Evolutionary conservation across 495 filamentous ascomycete genomes (phyloP).

Genomic region (Podospora tetraspora): DNA sequence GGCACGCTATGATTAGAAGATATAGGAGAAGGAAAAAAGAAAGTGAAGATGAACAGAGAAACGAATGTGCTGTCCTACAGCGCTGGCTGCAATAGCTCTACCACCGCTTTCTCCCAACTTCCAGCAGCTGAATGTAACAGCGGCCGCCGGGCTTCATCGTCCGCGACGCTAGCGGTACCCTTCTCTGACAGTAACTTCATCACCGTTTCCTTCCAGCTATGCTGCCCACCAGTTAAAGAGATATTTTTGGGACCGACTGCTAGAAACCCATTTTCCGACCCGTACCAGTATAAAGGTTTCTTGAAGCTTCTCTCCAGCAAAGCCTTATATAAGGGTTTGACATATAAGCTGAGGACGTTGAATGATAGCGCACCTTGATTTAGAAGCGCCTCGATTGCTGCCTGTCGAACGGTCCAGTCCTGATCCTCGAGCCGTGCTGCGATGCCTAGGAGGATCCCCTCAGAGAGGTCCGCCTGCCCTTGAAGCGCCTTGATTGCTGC

Average conservation of each 20-base stretch:
- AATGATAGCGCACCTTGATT: conserved; percentile 1
- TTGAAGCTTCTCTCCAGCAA: neutral
- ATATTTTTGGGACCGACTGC: conserved; percentile 1
- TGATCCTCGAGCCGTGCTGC: too few relatives aligned
- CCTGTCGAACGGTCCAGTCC: too few relatives aligned
- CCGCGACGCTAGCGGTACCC: too few relatives aligned
- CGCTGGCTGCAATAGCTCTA: too few relatives aligned
- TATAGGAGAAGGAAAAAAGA: neutral
- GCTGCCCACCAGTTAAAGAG: neutral
- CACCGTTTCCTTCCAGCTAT: neutral
- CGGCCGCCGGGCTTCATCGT: too few relatives aligned
- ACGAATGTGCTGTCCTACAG: neutral
- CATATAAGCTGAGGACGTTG: neutral
- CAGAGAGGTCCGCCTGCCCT: neutral
- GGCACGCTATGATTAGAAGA: conserved; percentile 1
- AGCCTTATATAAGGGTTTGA: conserved; percentile 4
- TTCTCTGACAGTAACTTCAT: neutral
- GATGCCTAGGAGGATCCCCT: too few relatives aligned
- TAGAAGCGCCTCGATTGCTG: too few relatives aligned
- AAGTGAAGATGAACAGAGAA: neutral
- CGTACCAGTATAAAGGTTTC: neutral
- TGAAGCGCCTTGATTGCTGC: conserved; percentile 10
- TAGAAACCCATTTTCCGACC: conserved; percentile 1
- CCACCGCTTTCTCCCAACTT: too few relatives aligned
- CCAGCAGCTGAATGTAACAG: too few relatives aligned